phyloP scores from a whole-genome alignment of 2,329 filamentous ascomycete species.

The Ilyonectria sp. region DNA sequence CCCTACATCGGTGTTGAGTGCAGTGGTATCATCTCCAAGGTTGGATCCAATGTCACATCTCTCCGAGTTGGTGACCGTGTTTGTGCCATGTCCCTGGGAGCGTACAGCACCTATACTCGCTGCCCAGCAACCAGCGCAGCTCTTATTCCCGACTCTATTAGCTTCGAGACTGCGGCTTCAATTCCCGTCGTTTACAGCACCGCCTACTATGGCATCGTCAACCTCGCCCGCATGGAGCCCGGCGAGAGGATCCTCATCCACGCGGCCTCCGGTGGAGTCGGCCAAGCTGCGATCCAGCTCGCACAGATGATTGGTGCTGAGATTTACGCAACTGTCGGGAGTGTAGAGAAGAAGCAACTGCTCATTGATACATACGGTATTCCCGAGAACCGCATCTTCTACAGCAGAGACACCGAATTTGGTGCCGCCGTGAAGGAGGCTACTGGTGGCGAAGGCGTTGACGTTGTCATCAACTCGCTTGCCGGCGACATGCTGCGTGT shows the following conservation, averaged over 20 bases:
- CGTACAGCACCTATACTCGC: conserved; percentile 33
- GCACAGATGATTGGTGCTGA: conserved; percentile 44
- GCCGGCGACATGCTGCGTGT: conserved; percentile 48
- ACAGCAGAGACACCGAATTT: conserved; percentile 47
- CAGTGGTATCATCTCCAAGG: conserved; percentile 56
- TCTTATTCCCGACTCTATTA: conserved; percentile 30
- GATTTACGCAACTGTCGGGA: conserved; percentile 53
- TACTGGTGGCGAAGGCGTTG: conserved; percentile 48
- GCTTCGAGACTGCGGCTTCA: conserved; percentile 26
- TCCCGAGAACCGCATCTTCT: conserved; percentile 50
- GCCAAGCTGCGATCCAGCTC: conserved; percentile 51
- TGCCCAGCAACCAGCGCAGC: conserved; percentile 60
- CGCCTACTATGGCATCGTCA: conserved; percentile 37
- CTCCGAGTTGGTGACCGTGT: conserved; percentile 32
- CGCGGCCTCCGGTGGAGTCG: conserved; percentile 43
- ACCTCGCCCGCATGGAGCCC: conserved; percentile 31
- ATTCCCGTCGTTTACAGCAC: conserved; percentile 39
- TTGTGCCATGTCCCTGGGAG: conserved; percentile 33
- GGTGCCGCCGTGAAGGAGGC: conserved; percentile 39
- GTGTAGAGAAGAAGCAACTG: conserved; percentile 49
- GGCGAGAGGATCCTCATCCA: conserved; percentile 52
- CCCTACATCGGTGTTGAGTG: conserved; percentile 58
- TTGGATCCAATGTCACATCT: conserved; percentile 50
- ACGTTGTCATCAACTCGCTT: conserved; percentile 52
- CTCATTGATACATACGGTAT: conserved; percentile 49